phyloP scores from a whole-genome alignment of 2,329 filamentous ascomycete genomes.

The Xylaria sp. region DNA sequence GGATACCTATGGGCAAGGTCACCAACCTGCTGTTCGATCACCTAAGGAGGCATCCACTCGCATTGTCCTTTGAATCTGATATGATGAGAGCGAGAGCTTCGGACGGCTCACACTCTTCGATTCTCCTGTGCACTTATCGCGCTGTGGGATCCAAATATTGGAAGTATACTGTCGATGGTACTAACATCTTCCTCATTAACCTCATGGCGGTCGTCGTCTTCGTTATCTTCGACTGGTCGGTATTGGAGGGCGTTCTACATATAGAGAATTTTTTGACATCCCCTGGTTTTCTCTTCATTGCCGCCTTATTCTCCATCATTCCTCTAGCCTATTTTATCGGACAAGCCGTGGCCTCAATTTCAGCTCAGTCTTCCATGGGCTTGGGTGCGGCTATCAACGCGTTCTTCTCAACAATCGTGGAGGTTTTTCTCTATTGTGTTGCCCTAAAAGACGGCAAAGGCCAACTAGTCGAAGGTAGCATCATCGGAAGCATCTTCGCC shows the following conservation, averaged over 20 bases:
- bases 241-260: constrained; percentile 76
- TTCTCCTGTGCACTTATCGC: constrained; percentile 95
- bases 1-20: constrained; percentile 98
- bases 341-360: constrained; percentile 97
- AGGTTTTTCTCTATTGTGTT: constrained; percentile 97
- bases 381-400: constrained; percentile 97
- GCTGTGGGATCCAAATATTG: constrained; percentile 95
- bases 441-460: constrained; percentile 93
- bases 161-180: constrained; percentile 99
- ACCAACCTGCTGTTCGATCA: constrained; percentile 91
- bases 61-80: constrained; percentile 92
- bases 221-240: constrained; percentile 90
- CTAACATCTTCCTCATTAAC: constrained; percentile 99
- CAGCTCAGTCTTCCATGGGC: constrained; percentile 98
- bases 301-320: constrained; percentile 90
- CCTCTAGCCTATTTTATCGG: constrained; percentile 98
- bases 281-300: constrained; percentile 85
- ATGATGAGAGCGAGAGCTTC: constrained; percentile 76
- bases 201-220: constrained; percentile 93
- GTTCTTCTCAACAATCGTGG: constrained; percentile 97
- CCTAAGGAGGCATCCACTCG: constrained; percentile 89
- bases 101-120: constrained; percentile 80
- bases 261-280: constrained; percentile 80
- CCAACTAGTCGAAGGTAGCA: constrained; percentile 92
- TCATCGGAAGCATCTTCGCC: constrained; percentile 97